These are phyloP conservation scores for Dovyalis caffra DNA, from an alignment of 345 rosid species.

Conservation along the genomic window DNA sequence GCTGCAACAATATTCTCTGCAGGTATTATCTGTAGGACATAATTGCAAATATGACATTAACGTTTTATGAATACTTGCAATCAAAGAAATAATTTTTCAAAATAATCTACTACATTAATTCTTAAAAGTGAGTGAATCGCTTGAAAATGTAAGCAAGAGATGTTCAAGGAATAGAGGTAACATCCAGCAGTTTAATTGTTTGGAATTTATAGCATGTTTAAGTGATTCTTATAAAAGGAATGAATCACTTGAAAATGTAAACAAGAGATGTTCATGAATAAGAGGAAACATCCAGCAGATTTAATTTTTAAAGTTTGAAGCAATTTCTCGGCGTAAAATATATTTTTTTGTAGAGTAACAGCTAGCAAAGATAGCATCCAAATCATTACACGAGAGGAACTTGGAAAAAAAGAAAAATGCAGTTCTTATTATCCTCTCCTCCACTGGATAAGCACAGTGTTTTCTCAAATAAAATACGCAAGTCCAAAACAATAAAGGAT, in stretches of 20 bases:
- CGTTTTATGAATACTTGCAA: neutral
- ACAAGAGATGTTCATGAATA: no score
- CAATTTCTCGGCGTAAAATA: neutral
- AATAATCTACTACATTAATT: neutral
- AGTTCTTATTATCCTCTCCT: no score
- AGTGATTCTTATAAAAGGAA: neutral
- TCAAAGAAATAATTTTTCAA: neutral
- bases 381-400: neutral
- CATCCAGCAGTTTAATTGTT: neutral
- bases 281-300: no score
- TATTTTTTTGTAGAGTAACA: neutral
- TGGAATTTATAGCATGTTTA: neutral
- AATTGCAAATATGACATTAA: neutral
- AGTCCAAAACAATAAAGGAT: neutral
- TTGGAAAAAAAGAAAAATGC: neutral
- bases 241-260: no score
- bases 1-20: no score
- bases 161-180: neutral
- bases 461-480: neutral
- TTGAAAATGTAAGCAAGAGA: no score
- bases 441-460: neutral
- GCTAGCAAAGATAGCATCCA: neutral
- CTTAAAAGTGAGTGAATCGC: no score
- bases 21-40: constrained; percentile 46
- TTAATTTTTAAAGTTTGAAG: no score